Base-by-base conservation (phyloP, 768 basidiomycete species). In the Trametes coccinea region DNA sequence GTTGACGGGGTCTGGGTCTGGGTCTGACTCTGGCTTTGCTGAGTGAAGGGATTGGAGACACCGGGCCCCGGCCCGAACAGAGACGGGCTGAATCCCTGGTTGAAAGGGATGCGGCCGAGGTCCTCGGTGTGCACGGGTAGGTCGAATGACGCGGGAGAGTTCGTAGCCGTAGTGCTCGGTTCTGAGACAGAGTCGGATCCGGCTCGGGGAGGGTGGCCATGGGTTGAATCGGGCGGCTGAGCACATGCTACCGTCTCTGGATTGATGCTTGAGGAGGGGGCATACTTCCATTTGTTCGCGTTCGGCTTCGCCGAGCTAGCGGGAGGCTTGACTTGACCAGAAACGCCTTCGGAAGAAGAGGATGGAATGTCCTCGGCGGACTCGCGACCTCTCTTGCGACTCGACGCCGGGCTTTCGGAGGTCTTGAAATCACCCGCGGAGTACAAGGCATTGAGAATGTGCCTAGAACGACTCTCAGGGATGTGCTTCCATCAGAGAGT, bases 81-180 rank as follows among this genome's bases (percentile, higher is more conserved):
- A 4, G 63, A 48, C n/a, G 63, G n/a, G 47, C 40, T 54, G 52
- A 59, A 55, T 0, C 55, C 33, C 73, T 73, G 14, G 69, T 82
- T 53, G 79, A 82, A 66, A 61, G 76, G 40, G 78, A 80, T 77
- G 68, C 79, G n/a, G 71, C 81, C 60, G 57, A 72, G 27, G 71
- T 82, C 34, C 5, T 47, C 55, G 11, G 59, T 67, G 34, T 49
- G 53, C 14, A 67, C n/a, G 8, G 65, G 65, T 8, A 64, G 56
- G 17, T 31, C 31, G 47, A 63, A 53, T 1, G 53, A 31, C 11
- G 46, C 34, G n/a, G 52, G 37, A 7, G 44, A 46, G 45, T 10
- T 16, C 17, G 43, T 10, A 2, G 34, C 34, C 34, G 34, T 37
- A 5, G 34, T 5, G 34, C 34, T 37, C 34, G 34, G 34, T 5